Evolutionary conservation across 23 red algal species (phyloP).

Genomic region (Gracilaria domingensis): DNA sequence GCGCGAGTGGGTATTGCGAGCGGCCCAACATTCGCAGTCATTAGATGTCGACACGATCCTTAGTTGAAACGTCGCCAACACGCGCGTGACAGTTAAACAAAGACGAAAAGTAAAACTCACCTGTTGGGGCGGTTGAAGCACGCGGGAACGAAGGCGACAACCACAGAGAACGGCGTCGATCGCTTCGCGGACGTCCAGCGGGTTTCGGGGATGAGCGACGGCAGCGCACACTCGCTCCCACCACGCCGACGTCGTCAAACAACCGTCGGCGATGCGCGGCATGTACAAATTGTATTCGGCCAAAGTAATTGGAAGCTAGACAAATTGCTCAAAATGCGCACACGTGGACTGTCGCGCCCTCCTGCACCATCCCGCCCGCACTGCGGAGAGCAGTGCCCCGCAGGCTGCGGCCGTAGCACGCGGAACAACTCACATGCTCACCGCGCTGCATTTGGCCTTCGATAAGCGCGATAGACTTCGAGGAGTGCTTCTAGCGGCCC

Average conservation of each 20-base stretch:
- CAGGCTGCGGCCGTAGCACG: no score
- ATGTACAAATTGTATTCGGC: neutral
- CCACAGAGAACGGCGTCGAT: neutral
- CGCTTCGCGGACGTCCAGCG: neutral
- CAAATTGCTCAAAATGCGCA: neutral
- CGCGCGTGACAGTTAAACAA: neutral
- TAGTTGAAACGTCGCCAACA: no score
- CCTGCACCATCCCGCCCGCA: no score
- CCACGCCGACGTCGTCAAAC: neutral
- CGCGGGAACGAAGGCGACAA: neutral
- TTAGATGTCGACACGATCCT: neutral
- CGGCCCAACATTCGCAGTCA: neutral
- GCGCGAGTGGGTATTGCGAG: neutral
- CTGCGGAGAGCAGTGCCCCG: no score
- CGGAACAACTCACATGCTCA: no score
- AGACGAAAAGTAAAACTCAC: neutral
- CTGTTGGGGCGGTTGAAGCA: neutral
- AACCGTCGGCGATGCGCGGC: neutral
- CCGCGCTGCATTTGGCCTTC: no score
- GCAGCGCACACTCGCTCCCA: neutral
- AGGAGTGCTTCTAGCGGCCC: no score
- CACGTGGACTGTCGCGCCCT: neutral
- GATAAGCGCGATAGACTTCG: no score
- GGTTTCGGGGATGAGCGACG: neutral
- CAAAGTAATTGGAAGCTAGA: neutral